phyloP scores from a whole-genome alignment of 805 yeast genomes.

The Helenozyma baotianmanensis region DNA sequence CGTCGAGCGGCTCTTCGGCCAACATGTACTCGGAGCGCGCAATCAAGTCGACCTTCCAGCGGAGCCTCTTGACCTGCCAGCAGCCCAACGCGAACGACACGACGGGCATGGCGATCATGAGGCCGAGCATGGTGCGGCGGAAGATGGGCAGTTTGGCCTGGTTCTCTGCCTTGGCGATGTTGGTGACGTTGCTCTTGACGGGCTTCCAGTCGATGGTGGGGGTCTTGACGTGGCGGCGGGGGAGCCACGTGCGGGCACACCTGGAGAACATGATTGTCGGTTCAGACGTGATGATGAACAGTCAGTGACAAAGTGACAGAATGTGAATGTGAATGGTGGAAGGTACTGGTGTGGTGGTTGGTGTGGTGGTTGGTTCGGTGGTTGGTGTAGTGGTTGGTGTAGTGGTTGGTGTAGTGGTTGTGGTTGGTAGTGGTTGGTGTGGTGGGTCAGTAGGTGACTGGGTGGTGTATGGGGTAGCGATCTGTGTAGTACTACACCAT shows the following conservation, averaged over 20 bases:
- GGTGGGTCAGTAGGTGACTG: no score
- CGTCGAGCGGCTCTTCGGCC: slow-evolving; percentile 63
- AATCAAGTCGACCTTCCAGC: slow-evolving; percentile 84
- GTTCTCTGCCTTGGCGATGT: slow-evolving; percentile 35
- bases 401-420: no score
- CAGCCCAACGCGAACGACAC: slow-evolving; percentile 81
- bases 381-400: no score
- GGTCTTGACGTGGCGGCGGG: slow-evolving; percentile 39
- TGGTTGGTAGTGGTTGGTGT: no score
- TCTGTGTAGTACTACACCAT: no score
- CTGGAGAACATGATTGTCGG: neutral
- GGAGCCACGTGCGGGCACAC: neutral
- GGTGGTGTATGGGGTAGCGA: no score
- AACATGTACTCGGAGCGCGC: slow-evolving; percentile 79
- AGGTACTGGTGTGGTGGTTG: no score
- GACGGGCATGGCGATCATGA: slow-evolving; percentile 73
- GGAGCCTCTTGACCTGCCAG: slow-evolving; percentile 84
- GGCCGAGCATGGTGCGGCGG: slow-evolving; percentile 40
- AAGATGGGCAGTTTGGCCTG: slow-evolving; percentile 32
- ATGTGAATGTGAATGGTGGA: no score
- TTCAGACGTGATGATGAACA: no score
- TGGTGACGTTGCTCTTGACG: slow-evolving; percentile 44
- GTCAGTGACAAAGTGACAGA: no score
- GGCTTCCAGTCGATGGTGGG: slow-evolving; percentile 86
- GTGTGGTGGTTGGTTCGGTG: no score